Evolutionary conservation across 441 rosid genomes (phyloP).

Genomic region (Gossypium armourianum): DNA sequence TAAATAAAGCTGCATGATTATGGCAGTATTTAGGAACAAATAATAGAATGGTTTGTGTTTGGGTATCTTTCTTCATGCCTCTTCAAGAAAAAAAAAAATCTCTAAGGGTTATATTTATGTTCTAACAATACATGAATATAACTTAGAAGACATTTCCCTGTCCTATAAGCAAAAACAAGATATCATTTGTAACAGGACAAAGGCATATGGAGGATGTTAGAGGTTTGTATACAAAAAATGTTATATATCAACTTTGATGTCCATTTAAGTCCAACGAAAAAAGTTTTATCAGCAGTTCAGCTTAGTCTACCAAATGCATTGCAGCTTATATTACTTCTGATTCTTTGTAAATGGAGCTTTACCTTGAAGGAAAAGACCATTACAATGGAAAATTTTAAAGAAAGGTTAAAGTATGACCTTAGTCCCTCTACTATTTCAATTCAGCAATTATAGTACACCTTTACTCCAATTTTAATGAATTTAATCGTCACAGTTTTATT

Average conservation of each 20-base stretch:
- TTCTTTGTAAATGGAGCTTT: neutral
- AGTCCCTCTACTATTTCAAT: neutral
- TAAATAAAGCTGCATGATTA: constrained; percentile 13
- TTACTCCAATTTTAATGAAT: neutral
- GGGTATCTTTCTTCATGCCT: neutral
- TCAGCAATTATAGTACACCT: neutral
- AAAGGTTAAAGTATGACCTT: neutral
- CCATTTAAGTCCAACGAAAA: neutral
- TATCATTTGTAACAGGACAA: neutral
- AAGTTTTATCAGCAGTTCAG: neutral
- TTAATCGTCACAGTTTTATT: neutral
- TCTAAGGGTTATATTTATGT: neutral
- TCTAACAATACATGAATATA: neutral
- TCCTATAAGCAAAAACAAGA: neutral
- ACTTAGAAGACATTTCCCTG: neutral
- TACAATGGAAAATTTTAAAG: neutral
- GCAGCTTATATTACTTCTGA: neutral
- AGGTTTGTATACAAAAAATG: neutral
- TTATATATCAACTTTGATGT: neutral
- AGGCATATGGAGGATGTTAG: neutral
- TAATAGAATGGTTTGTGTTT: neutral
- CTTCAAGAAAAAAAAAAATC: neutral
- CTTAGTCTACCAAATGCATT: neutral
- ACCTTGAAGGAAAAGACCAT: neutral
- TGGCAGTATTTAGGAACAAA: neutral